Base-by-base conservation (phyloP, 805 yeast species). In the Wickerhamiella sergipiensis region DNA sequence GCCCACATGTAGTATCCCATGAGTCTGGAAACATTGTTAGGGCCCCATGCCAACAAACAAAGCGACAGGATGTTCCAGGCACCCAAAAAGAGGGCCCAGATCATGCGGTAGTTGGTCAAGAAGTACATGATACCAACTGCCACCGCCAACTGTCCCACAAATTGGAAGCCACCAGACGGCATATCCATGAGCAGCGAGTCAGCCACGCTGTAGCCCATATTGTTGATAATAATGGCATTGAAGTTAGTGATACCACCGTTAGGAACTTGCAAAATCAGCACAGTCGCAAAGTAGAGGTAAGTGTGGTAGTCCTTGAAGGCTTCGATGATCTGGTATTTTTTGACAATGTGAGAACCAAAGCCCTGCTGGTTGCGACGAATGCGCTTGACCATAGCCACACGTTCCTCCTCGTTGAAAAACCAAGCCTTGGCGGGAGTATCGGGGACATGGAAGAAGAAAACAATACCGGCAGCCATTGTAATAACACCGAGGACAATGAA, bases 221-320 rank as follows among this genome's bases (percentile, higher is more conserved):
- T 66, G 19, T 40, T 59, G 50, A 75, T 59, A 24, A 75, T 59
- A 50, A 77, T 73, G 38, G 71, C 62, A 43, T 72, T 68, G 57
- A 74, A 76, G 61, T 71, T 71, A 18, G 75, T 69, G 52, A 73
- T 60, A 49, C 81, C 82, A 55, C 81, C 81, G 56, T 77, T 75
- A 58, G 73, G 79, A 57, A 71, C 65, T 59, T 70, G 68, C 31
- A 62, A 61, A 38, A 69, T 59, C 12, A 69, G 62, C 47, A 65
- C 72, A 49, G 68, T 66, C 3, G 66, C 53, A 51, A 77, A 67
- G 53, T 69, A 65, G 23, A 78, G 49, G 73, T 76, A 78, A 10
- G 77, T 69, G 57, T 74, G 71, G 47, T 66, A 49, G 55, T 80
- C 84, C 4, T 54, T 56, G 24, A 76, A 52, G 8, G 47, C 47